These are phyloP conservation scores for Paracoccidioides brasiliensis DNA, from an alignment of 2,329 filamentous ascomycete genomes.

Conservation along the genomic window DNA sequence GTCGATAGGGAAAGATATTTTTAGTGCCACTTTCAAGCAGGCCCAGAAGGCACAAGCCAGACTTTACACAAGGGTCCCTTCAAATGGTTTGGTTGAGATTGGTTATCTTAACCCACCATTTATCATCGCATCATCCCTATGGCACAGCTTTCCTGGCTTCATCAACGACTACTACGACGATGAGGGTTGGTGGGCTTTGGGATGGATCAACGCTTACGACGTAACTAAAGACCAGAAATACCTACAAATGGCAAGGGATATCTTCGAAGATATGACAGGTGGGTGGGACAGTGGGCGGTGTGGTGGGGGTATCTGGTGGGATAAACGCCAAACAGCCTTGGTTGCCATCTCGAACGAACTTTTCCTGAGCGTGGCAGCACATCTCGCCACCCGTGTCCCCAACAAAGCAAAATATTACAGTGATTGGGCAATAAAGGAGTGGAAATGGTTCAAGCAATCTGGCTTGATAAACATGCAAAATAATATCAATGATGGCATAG, in stretches of 20 bases:
- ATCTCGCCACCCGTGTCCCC: conserved; percentile 39
- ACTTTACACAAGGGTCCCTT: not conserved
- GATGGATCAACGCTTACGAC: conserved; percentile 44
- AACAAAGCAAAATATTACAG: conserved; percentile 23
- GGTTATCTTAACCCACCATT: not conserved
- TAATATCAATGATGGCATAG: conserved; percentile 33
- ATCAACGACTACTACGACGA: conserved; percentile 40
- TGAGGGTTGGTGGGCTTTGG: conserved; percentile 42
- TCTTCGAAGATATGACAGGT: conserved; percentile 37
- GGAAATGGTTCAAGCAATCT: conserved; percentile 39
- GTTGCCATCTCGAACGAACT: conserved; percentile 47
- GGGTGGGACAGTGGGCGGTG: conserved; percentile 25
- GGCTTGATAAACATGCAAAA: conserved; percentile 36
- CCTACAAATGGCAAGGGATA: conserved; percentile 34
- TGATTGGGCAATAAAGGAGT: conserved; percentile 35
- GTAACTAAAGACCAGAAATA: conserved; percentile 34
- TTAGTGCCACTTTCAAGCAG: conserved; percentile 32
- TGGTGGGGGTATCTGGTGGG: conserved; percentile 37
- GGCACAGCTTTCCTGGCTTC: conserved; percentile 15
- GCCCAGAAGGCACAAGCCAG: not conserved
- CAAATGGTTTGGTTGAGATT: not conserved
- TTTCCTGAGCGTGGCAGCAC: conserved; percentile 42
- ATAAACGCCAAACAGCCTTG: conserved; percentile 32
- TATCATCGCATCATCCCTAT: not conserved
- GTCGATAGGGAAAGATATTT: conserved; percentile 26